A percentile compares a stretch with the other conserved stretches of the same genome.
These are phyloP conservation scores for Coffea eugenioides DNA, from an alignment of 257 asterid species.

Conservation along the genomic window DNA sequence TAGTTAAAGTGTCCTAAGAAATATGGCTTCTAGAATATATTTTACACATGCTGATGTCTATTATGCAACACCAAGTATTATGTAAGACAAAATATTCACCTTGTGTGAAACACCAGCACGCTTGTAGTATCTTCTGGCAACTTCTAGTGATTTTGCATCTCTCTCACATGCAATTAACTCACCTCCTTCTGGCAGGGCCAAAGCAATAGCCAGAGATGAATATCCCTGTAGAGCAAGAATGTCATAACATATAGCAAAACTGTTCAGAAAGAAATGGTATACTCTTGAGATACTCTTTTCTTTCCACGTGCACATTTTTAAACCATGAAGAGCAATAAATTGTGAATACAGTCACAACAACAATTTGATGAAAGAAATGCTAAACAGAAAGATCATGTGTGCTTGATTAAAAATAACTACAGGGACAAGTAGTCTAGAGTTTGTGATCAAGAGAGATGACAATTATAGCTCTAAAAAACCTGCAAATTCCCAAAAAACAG, in stretches of 20 bases:
- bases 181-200: constrained; percentile 82
- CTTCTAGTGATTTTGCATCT: constrained; percentile 67
- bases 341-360: neutral
- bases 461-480: neutral
- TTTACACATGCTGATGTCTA: neutral
- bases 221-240: constrained; percentile 56
- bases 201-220: constrained; percentile 90
- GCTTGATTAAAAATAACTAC: too few species aligned
- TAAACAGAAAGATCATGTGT: neutral
- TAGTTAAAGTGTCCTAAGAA: neutral
- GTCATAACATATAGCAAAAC: constrained; percentile 6
- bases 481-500: too few species aligned
- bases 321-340: neutral
- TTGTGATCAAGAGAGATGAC: too few species aligned
- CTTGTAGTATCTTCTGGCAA: constrained; percentile 72
- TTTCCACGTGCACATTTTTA: neutral
- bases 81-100: constrained; percentile 36
- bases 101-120: constrained; percentile 83
- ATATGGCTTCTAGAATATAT: neutral
- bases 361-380: neutral
- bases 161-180: constrained; percentile 85
- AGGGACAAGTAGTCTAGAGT: too few species aligned
- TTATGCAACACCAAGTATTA: neutral
- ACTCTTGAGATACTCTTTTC: neutral
- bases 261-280: neutral